Conservation (phyloP, 2,329 filamentous ascomycete genomes). For the Pseudocercospora vitis region DNA sequence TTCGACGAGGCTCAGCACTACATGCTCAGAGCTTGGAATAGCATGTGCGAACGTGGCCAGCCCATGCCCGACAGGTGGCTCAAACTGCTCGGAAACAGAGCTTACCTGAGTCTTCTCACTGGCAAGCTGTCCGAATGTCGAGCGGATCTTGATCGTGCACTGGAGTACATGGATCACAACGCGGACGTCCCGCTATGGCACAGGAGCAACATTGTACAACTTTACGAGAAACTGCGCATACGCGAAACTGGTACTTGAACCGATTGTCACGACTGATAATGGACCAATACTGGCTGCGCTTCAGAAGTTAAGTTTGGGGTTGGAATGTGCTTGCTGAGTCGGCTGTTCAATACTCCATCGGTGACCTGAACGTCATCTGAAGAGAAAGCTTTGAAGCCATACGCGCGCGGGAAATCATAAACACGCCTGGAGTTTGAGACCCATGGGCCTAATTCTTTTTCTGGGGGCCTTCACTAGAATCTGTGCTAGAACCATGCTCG, state of each 20-base stretch:
- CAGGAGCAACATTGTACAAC: slow-evolving; percentile 1
- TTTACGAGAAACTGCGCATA: neutral
- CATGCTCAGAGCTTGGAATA: neutral
- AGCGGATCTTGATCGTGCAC: neutral
- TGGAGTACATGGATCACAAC: neutral
- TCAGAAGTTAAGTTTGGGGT: neutral
- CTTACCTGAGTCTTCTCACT: neutral
- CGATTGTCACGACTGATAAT: neutral
- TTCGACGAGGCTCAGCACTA: neutral
- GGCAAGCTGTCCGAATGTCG: neutral
- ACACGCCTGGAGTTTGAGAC: slow-evolving; percentile 9
- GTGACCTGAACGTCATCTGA: neutral
- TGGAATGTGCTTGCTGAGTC: neutral
- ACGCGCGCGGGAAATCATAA: neutral
- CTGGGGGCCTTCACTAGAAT: slow-evolving; percentile 21
- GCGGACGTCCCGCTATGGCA: neutral
- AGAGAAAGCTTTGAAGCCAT: neutral
- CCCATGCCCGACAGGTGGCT: slow-evolving; percentile 2
- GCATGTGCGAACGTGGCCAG: neutral
- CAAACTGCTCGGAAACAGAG: slow-evolving; percentile 3
- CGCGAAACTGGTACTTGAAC: neutral
- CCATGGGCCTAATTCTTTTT: slow-evolving; percentile 20
- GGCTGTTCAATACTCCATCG: neutral
- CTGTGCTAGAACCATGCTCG: slow-evolving; percentile 41
- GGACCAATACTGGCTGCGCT: neutral